These are phyloP conservation scores for Yamadazyma tumulicola DNA, from an alignment of 805 yeast genomes.

Conservation along the genomic window DNA sequence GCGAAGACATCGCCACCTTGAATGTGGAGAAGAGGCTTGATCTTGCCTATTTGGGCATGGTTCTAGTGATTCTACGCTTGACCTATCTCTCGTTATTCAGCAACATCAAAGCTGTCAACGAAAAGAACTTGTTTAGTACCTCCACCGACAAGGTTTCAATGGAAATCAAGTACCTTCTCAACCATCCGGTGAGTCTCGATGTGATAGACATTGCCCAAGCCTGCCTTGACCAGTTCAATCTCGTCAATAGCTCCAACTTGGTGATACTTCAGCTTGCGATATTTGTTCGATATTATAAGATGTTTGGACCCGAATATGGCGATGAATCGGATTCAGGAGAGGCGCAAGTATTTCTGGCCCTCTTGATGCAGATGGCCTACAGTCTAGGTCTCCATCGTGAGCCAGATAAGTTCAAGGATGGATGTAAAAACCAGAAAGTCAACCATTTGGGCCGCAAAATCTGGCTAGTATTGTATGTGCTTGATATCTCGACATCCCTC, in stretches of 20 bases:
- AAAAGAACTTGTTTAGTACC: slow-evolving; percentile 3
- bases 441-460: slow-evolving; percentile 22
- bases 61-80: slow-evolving; percentile 31
- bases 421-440: slow-evolving; percentile 14
- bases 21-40: slow-evolving; percentile 28
- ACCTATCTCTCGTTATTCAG: slow-evolving; percentile 35
- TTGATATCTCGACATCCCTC: slow-evolving; percentile 11
- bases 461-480: slow-evolving; percentile 18
- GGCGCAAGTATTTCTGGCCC: slow-evolving; percentile 48
- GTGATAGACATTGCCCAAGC: slow-evolving; percentile 29
- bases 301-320: slow-evolving; percentile 51
- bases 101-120: slow-evolving; percentile 13
- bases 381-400: slow-evolving; percentile 38
- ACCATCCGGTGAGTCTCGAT: slow-evolving; percentile 30
- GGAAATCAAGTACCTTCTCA: slow-evolving; percentile 24
- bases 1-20: slow-evolving; percentile 2
- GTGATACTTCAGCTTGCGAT: slow-evolving; percentile 53
- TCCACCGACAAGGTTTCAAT: slow-evolving; percentile 11
- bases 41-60: slow-evolving; percentile 30
- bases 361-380: slow-evolving; percentile 35
- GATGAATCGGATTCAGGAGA: slow-evolving; percentile 57
- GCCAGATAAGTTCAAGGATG: slow-evolving; percentile 19
- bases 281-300: slow-evolving; percentile 47
- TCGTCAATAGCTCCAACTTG: slow-evolving; percentile 26
- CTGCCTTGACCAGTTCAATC: slow-evolving; percentile 34